These are phyloP conservation scores for Diphasiastrum complanatum DNA, from an alignment of 83 land plant genomes.

Conservation along the genomic window DNA sequence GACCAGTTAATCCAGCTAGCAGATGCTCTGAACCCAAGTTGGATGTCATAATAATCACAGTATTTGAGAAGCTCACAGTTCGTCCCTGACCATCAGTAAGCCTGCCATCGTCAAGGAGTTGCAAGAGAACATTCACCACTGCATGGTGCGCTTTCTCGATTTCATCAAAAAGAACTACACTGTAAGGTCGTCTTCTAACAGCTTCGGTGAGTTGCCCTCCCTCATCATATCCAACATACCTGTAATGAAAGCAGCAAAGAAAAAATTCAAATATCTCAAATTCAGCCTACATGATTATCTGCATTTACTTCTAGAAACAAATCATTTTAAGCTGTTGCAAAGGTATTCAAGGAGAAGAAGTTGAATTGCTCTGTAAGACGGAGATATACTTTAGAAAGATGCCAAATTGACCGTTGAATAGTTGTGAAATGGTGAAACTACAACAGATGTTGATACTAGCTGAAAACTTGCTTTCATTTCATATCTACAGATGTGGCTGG, in stretches of 20 bases:
- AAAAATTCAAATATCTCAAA: too few species aligned
- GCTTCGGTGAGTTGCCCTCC: slow-evolving; percentile 36
- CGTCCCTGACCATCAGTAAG: slow-evolving; percentile 38
- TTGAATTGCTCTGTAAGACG: neutral
- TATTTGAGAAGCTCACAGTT: slow-evolving; percentile 32
- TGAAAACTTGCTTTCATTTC: too few species aligned
- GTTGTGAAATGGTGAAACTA: too few species aligned
- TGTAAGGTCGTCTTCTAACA: slow-evolving; percentile 33
- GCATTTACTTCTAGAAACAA: too few species aligned
- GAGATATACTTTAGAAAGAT: neutral
- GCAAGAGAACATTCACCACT: slow-evolving; percentile 30
- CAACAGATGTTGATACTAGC: too few species aligned
- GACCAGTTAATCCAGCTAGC: slow-evolving; percentile 38
- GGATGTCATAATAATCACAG: slow-evolving; percentile 29
- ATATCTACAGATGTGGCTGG: too few species aligned
- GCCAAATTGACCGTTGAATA: too few species aligned
- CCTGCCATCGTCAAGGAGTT: slow-evolving; percentile 34
- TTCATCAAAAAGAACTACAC: slow-evolving; percentile 34
- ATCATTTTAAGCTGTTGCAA: too few species aligned
- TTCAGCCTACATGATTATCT: too few species aligned
- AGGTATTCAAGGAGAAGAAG: neutral
- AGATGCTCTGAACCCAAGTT: slow-evolving; percentile 28
- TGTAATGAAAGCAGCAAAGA: neutral
- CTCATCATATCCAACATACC: slow-evolving; percentile 35
- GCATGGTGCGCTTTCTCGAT: slow-evolving; percentile 33